Base-by-base conservation (phyloP, 2,329 filamentous ascomycete genomes). In the Fusarium sp. region DNA sequence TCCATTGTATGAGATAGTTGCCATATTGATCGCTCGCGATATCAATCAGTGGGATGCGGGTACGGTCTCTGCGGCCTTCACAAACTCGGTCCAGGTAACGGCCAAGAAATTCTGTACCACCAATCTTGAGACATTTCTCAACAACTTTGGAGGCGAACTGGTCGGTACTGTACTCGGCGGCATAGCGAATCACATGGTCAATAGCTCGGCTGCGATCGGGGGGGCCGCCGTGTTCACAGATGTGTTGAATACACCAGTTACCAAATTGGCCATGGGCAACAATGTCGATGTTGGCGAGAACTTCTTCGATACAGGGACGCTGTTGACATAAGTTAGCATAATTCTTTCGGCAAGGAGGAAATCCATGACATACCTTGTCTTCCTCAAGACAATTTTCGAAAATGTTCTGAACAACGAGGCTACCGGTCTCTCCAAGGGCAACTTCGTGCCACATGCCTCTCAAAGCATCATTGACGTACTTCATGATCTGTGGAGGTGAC, bases 171-270 rank as follows among this genome's bases (percentile, higher is more conserved):
- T 98, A 99, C 80, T 97, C 94, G 17, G 93, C 92, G 32, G 94
- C 93, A 80, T 93, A 97, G 67, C 91, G 91, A 71, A 99, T 91
- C 75, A 99, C 95, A 78, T 98, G 95, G 72, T 99, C 95, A 75
- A 97, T 91, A 44, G 96, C 96, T 71, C 94, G 91, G 80, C 91
- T 95, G 73, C 95, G 94, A 79, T 99, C 96, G 40, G 91, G 90
- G 32, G 94, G 92, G 58, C 91, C 91, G 50, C 96, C 95, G 77
- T 99, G 96, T 79, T 99, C 96, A 80, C 96, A 99, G 73, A 99
- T 94, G 80, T 99, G 96, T 81, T 99, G 96, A 75, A 99, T 98
- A 82, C 96, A 99, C 96, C 96, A 99, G 78, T 99, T 99, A 56
- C 96, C 96, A 77, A 99, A 99, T 78, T 99, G 96, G 25, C 96